Base-by-base conservation (phyloP, 2,329 filamentous ascomycete species). In the Claviceps cyperi region DNA sequence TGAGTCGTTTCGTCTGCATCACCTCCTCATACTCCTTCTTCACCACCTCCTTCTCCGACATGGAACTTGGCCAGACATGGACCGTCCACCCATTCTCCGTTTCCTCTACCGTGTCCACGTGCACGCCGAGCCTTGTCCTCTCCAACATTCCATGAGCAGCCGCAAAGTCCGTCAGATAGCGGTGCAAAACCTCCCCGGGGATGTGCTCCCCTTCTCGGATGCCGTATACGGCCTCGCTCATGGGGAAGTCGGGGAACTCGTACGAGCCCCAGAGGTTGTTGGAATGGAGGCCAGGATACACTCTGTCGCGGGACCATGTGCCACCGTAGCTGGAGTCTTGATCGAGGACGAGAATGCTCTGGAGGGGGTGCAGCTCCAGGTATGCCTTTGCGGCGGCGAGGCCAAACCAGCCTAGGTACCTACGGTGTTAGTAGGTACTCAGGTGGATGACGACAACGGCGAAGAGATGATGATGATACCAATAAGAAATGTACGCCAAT, bases 201-300 rank as follows among this genome's bases (percentile, higher is more conserved):
- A 71, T 68, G 40, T 70, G 65, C 14, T 54, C 45, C 7, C 56
- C 55, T 3, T 58, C 52, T 36, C 60, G 59, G 14, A 71, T 59
- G 1, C 64, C 66, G 53, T 73, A 77, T 0, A 60, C 67, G 2
- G 66, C 66, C 28, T 64, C 62, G 8, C 64, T 60, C 77, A 84
- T 80, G 5, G 79, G 77, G 51, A 80, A 81, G 54, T 83, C 81
- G 6, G 73, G 73, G 54, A 72, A 83, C 58, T 84, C 80, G 56
- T 80, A 82, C 1, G 74, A 75, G 19, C 80, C 80, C 7, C 75
- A 60, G 59, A 81, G 69, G 55, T 84, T 84, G 63, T 84, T 84
- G 3, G 77, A 75, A 52, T 77, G 78, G 43, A 84, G 68, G 2
- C 76, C 77, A 0, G 75, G 72, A 59, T 84, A 78, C 0, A 83